Evolutionary conservation across 345 rosid genomes (phyloP), one percentile per base, ranked within the genome.

Genomic region (Syzygium oleosum): DNA sequence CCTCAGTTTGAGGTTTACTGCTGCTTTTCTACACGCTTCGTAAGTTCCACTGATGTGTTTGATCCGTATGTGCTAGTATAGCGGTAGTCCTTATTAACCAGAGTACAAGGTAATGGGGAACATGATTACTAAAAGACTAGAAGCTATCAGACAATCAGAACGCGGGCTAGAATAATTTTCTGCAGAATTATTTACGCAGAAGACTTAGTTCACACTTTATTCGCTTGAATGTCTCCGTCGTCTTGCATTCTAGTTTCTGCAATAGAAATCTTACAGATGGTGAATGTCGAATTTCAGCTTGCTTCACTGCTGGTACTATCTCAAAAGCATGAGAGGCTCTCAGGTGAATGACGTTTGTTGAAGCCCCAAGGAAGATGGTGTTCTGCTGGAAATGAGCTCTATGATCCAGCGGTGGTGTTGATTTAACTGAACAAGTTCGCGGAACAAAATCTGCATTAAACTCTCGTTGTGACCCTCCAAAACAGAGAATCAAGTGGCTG

Each of bases 241-340:
- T 73, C 80, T 73, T 19, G 80, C 80, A 38, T 73, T 38, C 80
- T 5, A 34, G 14, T 73, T 34, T 73, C 80, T 34, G 80, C 1
- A 7, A 73, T 19, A 73, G 80, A 73, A 73, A 73, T 53, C 88
- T 87, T 3, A 52, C 46, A 31, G 14, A 84, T 84, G 49, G 34
- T 6, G 49, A 31, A 84, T 90, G 83, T 15, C 87, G 87, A 88
- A 88, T 91, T 92, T 91, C 97, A 97, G 99, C 51, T 88, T 84
- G 95, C 96, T 55, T 92, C 96, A 25, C 87, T 97, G 90, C 87
- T 97, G 87, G 78, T 94, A 88, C 85, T 95, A 61, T 94, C 96
- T 41, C 97, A 95, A 89, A 89, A 84, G 85, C 92, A 87, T 90
- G 85, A 46, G 88, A 91, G 87, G 83, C 83, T 73, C 49, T 73